These are phyloP conservation scores for Entomortierella lignicola DNA, from an alignment of 192 early-diverging fungal species.

Conservation along the genomic window DNA sequence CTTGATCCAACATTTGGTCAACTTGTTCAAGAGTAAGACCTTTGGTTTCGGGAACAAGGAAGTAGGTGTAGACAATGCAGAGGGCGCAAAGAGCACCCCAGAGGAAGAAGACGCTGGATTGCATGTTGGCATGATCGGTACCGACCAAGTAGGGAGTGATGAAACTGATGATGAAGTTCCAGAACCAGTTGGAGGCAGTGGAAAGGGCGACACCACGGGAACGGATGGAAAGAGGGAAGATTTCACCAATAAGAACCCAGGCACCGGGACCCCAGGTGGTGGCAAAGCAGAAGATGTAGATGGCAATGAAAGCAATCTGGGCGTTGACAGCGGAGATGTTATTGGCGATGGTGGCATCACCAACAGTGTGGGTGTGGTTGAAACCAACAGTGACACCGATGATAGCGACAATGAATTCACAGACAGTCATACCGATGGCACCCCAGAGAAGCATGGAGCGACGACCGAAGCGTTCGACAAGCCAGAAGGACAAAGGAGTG, in stretches of 20 bases:
- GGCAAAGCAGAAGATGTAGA: constrained; percentile 87
- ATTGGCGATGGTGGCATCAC: constrained; percentile 29
- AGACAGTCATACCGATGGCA: constrained; percentile 70
- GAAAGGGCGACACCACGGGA: constrained; percentile 85
- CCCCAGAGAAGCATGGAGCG: constrained; percentile 81
- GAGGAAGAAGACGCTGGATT: constrained; percentile 74
- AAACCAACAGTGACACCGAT: constrained; percentile 56
- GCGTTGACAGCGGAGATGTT: constrained; percentile 53
- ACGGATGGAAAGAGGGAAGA: constrained; percentile 89
- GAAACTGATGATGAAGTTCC: constrained; percentile 67
- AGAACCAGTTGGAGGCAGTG: constrained; percentile 93
- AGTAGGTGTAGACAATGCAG: constrained; percentile 67
- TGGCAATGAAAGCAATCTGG: constrained; percentile 77
- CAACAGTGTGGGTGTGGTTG: constrained; percentile 25
- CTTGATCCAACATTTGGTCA: constrained; percentile 25
- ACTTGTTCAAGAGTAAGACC: constrained; percentile 77
- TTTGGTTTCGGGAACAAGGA: constrained; percentile 88
- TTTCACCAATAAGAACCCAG: constrained; percentile 93
- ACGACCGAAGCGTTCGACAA: constrained; percentile 86
- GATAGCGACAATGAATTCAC: constrained; percentile 71
- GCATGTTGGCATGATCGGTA: constrained; percentile 71
- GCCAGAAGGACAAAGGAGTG: constrained; percentile 87
- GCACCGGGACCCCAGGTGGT: constrained; percentile 92
- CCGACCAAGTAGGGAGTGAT: constrained; percentile 78
- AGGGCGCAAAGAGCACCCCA: constrained; percentile 76